Percentiles rank a stretch among this genome's conserved stretches.
These are phyloP conservation scores for Coemansia pectinata DNA, from an alignment of 192 early-diverging fungal genomes.

Conservation along the genomic window DNA sequence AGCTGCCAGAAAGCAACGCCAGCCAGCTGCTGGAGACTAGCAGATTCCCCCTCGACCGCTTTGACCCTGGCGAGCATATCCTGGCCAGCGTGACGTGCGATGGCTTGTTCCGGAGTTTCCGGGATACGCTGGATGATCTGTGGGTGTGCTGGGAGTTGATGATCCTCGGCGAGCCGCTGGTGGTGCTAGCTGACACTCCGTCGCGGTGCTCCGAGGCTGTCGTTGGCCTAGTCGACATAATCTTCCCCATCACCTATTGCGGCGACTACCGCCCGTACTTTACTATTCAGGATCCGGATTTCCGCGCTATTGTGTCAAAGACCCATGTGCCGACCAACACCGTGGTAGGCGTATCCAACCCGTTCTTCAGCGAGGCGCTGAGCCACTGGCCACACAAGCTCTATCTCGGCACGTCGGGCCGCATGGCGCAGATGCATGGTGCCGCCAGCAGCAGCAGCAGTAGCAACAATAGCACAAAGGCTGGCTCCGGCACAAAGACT, in stretches of 20 bases:
- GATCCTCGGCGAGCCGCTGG: constrained; percentile 84
- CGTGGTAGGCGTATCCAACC: constrained; percentile 95
- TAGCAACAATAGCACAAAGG: background rate
- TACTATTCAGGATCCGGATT: constrained; percentile 95
- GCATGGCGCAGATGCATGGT: constrained; percentile 52
- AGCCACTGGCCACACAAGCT: constrained; percentile 93
- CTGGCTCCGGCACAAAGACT: background rate
- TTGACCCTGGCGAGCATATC: constrained; percentile 71
- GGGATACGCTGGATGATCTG: constrained; percentile 73
- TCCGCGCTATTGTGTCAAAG: constrained; percentile 60
- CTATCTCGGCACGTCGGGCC: constrained; percentile 55
- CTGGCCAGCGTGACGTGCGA: constrained; percentile 66
- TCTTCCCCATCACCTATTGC: constrained; percentile 94
- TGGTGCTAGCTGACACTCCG: constrained; percentile 88
- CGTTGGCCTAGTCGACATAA: constrained; percentile 80
- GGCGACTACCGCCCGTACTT: constrained; percentile 97
- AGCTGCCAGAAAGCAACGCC: constrained; percentile 64
- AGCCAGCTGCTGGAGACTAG: constrained; percentile 75
- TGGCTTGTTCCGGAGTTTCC: constrained; percentile 77
- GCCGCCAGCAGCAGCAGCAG: constrained; percentile 8
- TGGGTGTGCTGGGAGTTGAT: constrained; percentile 96
- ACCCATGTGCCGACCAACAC: constrained; percentile 73
- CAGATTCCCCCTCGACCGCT: constrained; percentile 65
- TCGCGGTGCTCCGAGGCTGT: constrained; percentile 84
- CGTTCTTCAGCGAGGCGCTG: constrained; percentile 87